Evolutionary conservation across 129 eudicot genomes (phyloP), one percentile per base, ranked within the genome.

Genomic region (Calendula officinalis): DNA sequence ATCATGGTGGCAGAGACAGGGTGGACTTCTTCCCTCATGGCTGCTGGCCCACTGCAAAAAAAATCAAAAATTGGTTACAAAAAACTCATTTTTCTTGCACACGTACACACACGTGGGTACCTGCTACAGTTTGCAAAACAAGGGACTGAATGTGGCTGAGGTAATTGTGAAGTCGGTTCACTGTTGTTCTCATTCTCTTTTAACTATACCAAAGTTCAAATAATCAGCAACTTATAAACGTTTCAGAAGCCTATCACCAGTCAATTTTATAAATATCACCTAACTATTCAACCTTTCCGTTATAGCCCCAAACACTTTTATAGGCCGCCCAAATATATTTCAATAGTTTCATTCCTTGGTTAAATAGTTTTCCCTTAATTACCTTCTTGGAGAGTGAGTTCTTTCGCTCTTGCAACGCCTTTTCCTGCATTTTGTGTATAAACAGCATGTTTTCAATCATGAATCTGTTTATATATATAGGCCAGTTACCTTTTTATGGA

Each of bases 401-500:
- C 82, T 89, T 89, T 48, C 83, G 87, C 30, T 79, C 90, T 56
- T 77, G 85, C 70, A 89, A 43, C 7, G 85, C 71, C 68, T 67
- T 85, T 61, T 80, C 94, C 96, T 89, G 32, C 13, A 13, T 30
- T 43, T 8, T 27, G 37, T 55, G 30, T 8, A 43, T 27, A 7
- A 43, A 9, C 42, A 8, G 13, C 36, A 62, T 36, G 11, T 49
- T 65, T 50, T 37, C 35, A 10, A 4, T 6, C n/a, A 6, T 14
- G 6, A 8, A 13, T 39, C 42, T 12, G 0, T 12, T 10, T 3
- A 16, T 3, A 30, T 12, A 13, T 5, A 66, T 11, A 37, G 38
- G 16, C 16, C 5, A 27, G 2, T 42, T 75, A 90, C 97, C 91
- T 84, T 84, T 62, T 91, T 91, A 69, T 91, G 97, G 39, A 91